Percentiles rank a stretch among this genome's conserved stretches.
phyloP scores from a whole-genome alignment of 768 basidiomycete genomes.

The Tremella yokohamensis region DNA sequence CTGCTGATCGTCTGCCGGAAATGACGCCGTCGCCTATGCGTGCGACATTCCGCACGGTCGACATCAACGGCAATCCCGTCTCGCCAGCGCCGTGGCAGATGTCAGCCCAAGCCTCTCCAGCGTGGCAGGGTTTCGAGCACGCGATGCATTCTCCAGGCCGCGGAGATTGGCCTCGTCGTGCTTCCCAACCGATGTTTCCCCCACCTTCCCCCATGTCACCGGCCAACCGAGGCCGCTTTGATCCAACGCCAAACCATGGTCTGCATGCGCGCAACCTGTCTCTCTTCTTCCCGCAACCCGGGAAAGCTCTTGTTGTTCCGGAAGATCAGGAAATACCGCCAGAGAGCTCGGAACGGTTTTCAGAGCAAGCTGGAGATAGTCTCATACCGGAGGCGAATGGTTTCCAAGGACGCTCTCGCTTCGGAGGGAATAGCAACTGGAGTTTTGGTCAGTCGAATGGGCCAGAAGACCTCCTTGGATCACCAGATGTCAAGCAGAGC shows the following conservation, averaged over 20 bases:
- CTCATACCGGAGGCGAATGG: conserved; percentile 3
- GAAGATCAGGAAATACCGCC: background rate
- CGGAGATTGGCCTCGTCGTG: background rate
- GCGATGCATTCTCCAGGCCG: background rate
- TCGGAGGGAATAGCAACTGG: conserved; percentile 58
- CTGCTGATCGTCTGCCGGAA: conserved; percentile 15
- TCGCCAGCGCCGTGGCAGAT: background rate
- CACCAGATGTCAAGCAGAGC: conserved; percentile 31
- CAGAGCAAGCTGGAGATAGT: conserved; percentile 5
- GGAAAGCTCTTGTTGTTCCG: conserved; percentile 51
- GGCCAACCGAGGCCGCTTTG: conserved; percentile 10
- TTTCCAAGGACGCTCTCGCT: conserved; percentile 52
- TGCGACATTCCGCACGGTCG: conserved; percentile 4
- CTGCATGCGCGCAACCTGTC: conserved; percentile 89
- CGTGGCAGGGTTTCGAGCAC: conserved; percentile 18
- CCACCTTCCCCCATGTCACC: conserved; percentile 4
- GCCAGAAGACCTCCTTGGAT: background rate
- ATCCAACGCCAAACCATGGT: conserved; percentile 40
- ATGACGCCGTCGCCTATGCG: conserved; percentile 15
- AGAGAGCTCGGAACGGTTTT: background rate
- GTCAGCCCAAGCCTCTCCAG: conserved; percentile 2
- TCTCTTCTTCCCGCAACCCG: conserved; percentile 82
- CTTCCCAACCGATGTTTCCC: background rate
- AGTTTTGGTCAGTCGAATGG: conserved; percentile 29
- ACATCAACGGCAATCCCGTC: conserved; percentile 4